phyloP scores from a whole-genome alignment of 2,329 filamentous ascomycete species.

The Scorias spongiosa region DNA sequence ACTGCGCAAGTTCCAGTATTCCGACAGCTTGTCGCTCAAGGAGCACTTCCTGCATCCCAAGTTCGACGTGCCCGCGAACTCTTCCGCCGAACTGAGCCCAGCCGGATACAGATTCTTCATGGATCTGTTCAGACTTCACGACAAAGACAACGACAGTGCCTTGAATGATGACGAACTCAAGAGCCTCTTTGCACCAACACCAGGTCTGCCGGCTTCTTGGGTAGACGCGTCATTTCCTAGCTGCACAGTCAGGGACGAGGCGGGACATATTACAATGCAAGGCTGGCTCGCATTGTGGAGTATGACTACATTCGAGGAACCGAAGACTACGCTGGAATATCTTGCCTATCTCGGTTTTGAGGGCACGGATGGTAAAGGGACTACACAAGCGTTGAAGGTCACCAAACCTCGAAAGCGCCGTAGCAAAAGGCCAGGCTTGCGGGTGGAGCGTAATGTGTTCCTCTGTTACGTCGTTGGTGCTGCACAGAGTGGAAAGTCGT shows the following conservation, averaged over 20 bases:
- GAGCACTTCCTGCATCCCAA: constrained; percentile 85
- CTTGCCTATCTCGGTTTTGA: constrained; percentile 94
- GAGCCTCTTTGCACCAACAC: constrained; percentile 82
- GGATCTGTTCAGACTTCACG: constrained; percentile 84
- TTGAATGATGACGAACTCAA: constrained; percentile 73
- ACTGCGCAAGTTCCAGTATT: constrained; percentile 85
- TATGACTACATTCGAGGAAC: constrained; percentile 96
- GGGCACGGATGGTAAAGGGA: constrained; percentile 53
- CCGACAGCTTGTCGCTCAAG: constrained; percentile 81
- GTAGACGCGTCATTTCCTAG: constrained; percentile 77
- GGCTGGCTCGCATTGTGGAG: constrained; percentile 99
- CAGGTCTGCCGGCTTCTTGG: constrained; percentile 78
- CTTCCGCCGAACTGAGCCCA: constrained; percentile 85
- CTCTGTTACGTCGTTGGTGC: constrained; percentile 85
- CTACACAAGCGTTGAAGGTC: constrained; percentile 75
- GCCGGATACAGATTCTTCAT: constrained; percentile 95
- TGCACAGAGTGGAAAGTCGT: constrained; percentile 75
- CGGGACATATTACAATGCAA: constrained; percentile 86
- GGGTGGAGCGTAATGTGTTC: constrained; percentile 87
- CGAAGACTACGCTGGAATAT: constrained; percentile 89
- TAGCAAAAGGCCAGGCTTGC: constrained; percentile 48
- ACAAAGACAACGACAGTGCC: constrained; percentile 94
- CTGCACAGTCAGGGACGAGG: constrained; percentile 88
- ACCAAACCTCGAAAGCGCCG: constrained; percentile 84
- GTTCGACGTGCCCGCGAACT: constrained; percentile 83